phyloP scores from a whole-genome alignment of 306 rosid genomes.

The Bauhinia variegata region DNA sequence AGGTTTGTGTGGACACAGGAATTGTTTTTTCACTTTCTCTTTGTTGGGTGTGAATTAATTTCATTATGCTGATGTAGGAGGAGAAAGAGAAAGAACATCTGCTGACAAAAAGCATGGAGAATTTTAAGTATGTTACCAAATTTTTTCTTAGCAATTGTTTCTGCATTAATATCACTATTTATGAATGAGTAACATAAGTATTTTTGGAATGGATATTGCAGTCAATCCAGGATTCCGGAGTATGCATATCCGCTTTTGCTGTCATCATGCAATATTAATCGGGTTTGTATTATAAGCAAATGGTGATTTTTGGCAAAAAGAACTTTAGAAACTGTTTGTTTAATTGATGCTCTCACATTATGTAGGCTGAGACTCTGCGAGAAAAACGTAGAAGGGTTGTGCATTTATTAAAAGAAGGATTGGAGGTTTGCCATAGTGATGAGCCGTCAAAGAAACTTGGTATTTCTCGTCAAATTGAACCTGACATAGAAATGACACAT shows the following conservation, averaged over 20 bases:
- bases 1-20: slow-evolving; percentile 52
- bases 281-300: slow-evolving; percentile 54
- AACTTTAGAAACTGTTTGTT: slow-evolving; percentile 22
- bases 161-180: slow-evolving; percentile 1
- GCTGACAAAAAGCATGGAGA: slow-evolving; percentile 61
- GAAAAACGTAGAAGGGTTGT: slow-evolving; percentile 66
- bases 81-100: slow-evolving; percentile 66
- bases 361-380: slow-evolving; percentile 69
- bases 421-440: slow-evolving; percentile 44
- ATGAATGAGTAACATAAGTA: not conserved
- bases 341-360: not conserved
- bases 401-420: slow-evolving; percentile 62
- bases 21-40: slow-evolving; percentile 29
- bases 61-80: slow-evolving; percentile 49
- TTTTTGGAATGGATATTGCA: slow-evolving; percentile 39
- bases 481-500: slow-evolving; percentile 44
- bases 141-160: slow-evolving; percentile 5
- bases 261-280: slow-evolving; percentile 64
- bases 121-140: slow-evolving; percentile 58
- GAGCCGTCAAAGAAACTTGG: slow-evolving; percentile 34
- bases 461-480: slow-evolving; percentile 36
- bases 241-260: slow-evolving; percentile 68
- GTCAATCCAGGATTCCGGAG: slow-evolving; percentile 77
- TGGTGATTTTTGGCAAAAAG: slow-evolving; percentile 20
- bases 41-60: slow-evolving; percentile 28